Evolutionary conservation across 1,284 basidiomycete genomes (phyloP), one percentile per base, ranked within the genome.

Genomic region (Austroboletus novae-zelandiae): DNA sequence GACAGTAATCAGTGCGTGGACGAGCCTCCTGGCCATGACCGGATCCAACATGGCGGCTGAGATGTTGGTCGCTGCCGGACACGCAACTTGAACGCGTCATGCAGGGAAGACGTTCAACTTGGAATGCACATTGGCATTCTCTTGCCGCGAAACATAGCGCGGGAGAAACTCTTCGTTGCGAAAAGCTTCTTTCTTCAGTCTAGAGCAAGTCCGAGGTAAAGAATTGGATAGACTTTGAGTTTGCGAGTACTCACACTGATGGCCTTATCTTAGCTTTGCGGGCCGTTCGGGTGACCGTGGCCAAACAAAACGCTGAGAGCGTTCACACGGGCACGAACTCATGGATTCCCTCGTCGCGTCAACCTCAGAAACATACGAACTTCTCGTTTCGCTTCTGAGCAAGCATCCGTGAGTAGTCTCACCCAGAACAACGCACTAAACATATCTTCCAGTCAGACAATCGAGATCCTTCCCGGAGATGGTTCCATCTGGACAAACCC

Each of bases 391-490:
- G 9, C 55, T 65, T 23, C 43, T 67, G 3, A 17, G 40, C 32
- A 57, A 44, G 50, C 56, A 36, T 40, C 65, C 66, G 65, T 67
- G 50, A 62, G 67, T 60, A 7, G 25, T 27, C 14, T 20, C 34
- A 18, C 20, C 5, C 31, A 10, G 17, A 31, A 27, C 31, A n/a
- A 37, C 40, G 9, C 20, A 29, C 42, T 7, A 17, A 44, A 31
- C 31, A 15, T 36, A 40, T 44, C 51, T 52, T 50, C 31, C 35
- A 66, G 64, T 40, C 46, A 56, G 44, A 58, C 66, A 1, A 52
- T 66, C 5, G 64, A 66, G 49, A 55, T 66, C 40, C 53, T 66
- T 25, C 65, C 66, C 5, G 67, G 62, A 5, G 59, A 67, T 45
- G 47, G 45, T 1, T 44, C 49, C 34, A 27, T 45, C 23, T 66